Base-by-base conservation (phyloP, 371 early-diverging fungal species). In the Mortierella sp. region DNA sequence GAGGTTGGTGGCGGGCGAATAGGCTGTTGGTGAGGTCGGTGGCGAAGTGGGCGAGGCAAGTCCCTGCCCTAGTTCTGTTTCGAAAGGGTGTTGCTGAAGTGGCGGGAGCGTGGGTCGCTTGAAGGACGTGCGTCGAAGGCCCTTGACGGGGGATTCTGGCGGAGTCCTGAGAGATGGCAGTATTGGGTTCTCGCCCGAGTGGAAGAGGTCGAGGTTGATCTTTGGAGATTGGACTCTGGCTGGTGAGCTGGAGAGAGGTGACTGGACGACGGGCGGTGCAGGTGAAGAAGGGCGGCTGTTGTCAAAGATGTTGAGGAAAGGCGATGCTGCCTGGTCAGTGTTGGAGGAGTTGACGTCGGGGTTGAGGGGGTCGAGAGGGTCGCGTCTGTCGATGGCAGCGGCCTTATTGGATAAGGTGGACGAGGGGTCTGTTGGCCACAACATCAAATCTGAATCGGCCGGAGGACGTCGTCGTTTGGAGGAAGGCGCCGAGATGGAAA, bases 121-220 rank as follows among this genome's bases (percentile, higher is more conserved):
- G 72, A 75, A 80, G 8, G 83, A 83, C 21, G 77, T 75, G 27
- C 80, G 80, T 24, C 80, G 72, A 21, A 74, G 44, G 48, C 41
- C 58, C 44, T 80, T 83, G 46, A 80, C 65, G 6, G 83, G 83
- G 41, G 83, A 83, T 60, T 83, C 80, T 21, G 84, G 84, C 4
- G 84, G 84, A 27, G 84, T 84, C 29, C 84, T 56, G 16, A 84
- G 75, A 18, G 71, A 80, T 2, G 65, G 74, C 12, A 16, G 41
- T 60, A 71, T 24, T 49, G 48, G 43, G 4, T 77, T 32, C 29
- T 71, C 75, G 5, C 56, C 54, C 38, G 71, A 58, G 6, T 74
- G 68, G 16, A 55, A 51, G 68, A 75, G 72, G 41, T 72, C 78
- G 10, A 82, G 71, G 1, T 75, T 72, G 38, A 82, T 78, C 75